Evolutionary conservation across 345 rosid genomes (phyloP).

Genomic region (Citrus sinensis): DVS_A1.0 CM039169.1:33233501-33234000

Average conservation of each 20-base stretch:
- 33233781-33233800: neutral
- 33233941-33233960: slow-evolving; percentile 4
- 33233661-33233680: too few species aligned
- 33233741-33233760: too few species aligned
- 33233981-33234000: slow-evolving; percentile 14
- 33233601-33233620: neutral
- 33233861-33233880: slow-evolving; percentile 2
- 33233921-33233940: neutral
- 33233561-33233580: neutral
- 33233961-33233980: slow-evolving; percentile 18
- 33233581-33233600: neutral
- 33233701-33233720: neutral
- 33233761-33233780: neutral
- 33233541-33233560: neutral
- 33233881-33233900: neutral
- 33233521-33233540: neutral
- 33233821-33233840: neutral
- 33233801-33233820: neutral
- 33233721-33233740: neutral
- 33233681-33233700: neutral
- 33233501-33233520: neutral
- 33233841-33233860: neutral
- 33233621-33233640: neutral
- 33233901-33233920: neutral
- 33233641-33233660: neutral